These are phyloP conservation scores for Juglanconis juglandina DNA, from an alignment of 2,329 filamentous ascomycete species.

Conservation along the genomic window DNA sequence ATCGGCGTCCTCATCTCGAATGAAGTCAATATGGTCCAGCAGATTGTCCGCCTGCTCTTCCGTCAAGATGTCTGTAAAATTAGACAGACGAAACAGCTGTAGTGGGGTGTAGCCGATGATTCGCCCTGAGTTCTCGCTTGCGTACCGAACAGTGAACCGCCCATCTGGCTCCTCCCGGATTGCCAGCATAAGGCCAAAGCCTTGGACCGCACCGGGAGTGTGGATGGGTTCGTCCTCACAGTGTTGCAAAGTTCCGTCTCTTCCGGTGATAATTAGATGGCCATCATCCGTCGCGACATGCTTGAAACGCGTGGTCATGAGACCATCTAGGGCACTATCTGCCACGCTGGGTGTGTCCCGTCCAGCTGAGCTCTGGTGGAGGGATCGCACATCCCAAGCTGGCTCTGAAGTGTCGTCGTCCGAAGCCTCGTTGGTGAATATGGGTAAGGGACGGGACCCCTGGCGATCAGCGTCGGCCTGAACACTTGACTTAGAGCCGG, in stretches of 20 bases:
- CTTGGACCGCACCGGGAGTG: constrained; percentile 76
- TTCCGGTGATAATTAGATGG: constrained; percentile 78
- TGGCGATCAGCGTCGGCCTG: constrained; percentile 42
- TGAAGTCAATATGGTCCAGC: constrained; percentile 83
- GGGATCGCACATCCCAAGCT: constrained; percentile 1
- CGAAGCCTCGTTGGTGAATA: constrained; percentile 22
- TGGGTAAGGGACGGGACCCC: constrained; percentile 30
- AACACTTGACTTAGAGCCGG: constrained; percentile 42
- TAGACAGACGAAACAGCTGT: constrained; percentile 69
- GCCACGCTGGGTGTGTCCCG: neutral
- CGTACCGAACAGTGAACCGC: constrained; percentile 66
- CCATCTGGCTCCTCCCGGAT: constrained; percentile 68
- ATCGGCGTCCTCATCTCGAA: constrained; percentile 77
- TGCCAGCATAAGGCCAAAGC: constrained; percentile 74
- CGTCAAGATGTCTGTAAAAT: constrained; percentile 77
- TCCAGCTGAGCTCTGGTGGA: constrained; percentile 6
- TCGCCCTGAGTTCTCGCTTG: constrained; percentile 74
- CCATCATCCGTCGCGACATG: constrained; percentile 74
- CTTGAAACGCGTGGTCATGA: constrained; percentile 72
- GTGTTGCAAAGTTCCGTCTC: constrained; percentile 68
- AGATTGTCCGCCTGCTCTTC: constrained; percentile 83
- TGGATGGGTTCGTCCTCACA: constrained; percentile 93
- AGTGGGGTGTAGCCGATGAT: constrained; percentile 75
- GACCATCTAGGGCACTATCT: constrained; percentile 21
- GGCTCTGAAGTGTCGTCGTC: constrained; percentile 29